Conservation (phyloP, 2,329 filamentous ascomycete species). For the Penicillium capsulatum region DNA sequence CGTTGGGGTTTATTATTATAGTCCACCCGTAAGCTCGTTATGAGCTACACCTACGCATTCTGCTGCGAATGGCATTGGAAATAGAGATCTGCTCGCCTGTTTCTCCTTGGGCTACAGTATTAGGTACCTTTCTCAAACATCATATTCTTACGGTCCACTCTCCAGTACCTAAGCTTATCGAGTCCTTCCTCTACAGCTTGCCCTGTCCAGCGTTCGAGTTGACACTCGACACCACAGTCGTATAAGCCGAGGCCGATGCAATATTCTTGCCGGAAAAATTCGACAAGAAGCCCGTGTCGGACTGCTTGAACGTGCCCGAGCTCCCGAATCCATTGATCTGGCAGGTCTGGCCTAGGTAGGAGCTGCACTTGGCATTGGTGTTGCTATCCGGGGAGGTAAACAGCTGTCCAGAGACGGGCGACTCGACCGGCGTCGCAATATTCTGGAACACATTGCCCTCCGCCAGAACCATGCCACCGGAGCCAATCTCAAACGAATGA, state of each 20-base stretch:
- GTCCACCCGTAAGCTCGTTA: background rate
- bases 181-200: slow-evolving; percentile 30
- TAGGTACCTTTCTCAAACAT: no score
- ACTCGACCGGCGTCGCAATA: slow-evolving; percentile 44
- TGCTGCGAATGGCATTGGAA: no score
- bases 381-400: slow-evolving; percentile 35
- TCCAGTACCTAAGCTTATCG: background rate
- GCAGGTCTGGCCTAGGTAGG: slow-evolving; percentile 49
- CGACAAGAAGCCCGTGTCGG: slow-evolving; percentile 48
- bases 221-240: slow-evolving; percentile 37
- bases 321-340: slow-evolving; percentile 48
- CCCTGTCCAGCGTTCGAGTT: slow-evolving; percentile 47
- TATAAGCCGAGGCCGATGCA: slow-evolving; percentile 42
- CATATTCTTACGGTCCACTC: no score
- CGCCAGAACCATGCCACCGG: slow-evolving; percentile 47
- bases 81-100: no score
- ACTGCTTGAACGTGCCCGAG: slow-evolving; percentile 33
- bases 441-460: slow-evolving; percentile 59
- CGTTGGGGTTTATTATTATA: slow-evolving; percentile 6
- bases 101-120: no score
- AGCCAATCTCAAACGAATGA: slow-evolving; percentile 55
- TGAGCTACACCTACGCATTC: background rate
- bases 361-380: slow-evolving; percentile 42
- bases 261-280: slow-evolving; percentile 54
- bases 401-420: slow-evolving; percentile 36